These are phyloP conservation scores for Trichothecium roseum DNA, from an alignment of 2,329 filamentous ascomycete species.

Conservation along the genomic window DNA sequence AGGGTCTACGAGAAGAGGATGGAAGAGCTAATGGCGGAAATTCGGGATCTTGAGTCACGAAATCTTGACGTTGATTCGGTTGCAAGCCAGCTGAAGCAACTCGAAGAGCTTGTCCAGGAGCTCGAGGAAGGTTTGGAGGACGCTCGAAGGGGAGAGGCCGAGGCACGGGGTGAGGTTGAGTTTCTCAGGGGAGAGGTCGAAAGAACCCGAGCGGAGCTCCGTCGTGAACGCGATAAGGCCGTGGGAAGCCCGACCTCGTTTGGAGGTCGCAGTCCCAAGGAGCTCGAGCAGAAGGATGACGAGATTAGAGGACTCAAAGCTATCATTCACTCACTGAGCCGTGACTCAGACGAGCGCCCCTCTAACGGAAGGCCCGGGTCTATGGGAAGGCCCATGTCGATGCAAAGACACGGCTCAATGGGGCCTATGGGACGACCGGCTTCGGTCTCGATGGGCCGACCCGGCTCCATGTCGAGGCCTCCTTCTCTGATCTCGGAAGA, in stretches of 20 bases:
- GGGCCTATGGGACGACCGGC: too few species aligned
- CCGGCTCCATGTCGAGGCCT: neutral
- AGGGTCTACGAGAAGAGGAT: slow-evolving; percentile 92
- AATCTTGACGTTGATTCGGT: slow-evolving; percentile 87
- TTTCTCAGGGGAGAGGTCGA: slow-evolving; percentile 93
- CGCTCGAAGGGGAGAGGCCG: slow-evolving; percentile 84
- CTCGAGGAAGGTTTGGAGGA: slow-evolving; percentile 95
- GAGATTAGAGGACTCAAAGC: slow-evolving; percentile 95
- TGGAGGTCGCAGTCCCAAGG: slow-evolving; percentile 40
- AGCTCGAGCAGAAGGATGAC: slow-evolving; percentile 89
- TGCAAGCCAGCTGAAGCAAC: slow-evolving; percentile 81
- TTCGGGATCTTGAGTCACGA: slow-evolving; percentile 71
- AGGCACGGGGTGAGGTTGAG: slow-evolving; percentile 91
- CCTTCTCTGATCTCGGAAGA: slow-evolving; percentile 24
- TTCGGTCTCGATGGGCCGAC: too few species aligned
- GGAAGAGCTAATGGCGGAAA: slow-evolving; percentile 72
- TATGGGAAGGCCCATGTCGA: neutral
- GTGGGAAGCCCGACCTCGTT: too few species aligned
- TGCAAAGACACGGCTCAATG: neutral
- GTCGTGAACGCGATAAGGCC: slow-evolving; percentile 78
- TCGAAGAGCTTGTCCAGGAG: slow-evolving; percentile 93
- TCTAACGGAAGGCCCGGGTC: slow-evolving; percentile 19
- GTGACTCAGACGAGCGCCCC: slow-evolving; percentile 44
- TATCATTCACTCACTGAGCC: slow-evolving; percentile 90
- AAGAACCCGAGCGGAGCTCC: slow-evolving; percentile 75